These are phyloP conservation scores for Pleurotus pulmonarius DNA, from an alignment of 768 basidiomycete species.

Conservation along the genomic window DNA sequence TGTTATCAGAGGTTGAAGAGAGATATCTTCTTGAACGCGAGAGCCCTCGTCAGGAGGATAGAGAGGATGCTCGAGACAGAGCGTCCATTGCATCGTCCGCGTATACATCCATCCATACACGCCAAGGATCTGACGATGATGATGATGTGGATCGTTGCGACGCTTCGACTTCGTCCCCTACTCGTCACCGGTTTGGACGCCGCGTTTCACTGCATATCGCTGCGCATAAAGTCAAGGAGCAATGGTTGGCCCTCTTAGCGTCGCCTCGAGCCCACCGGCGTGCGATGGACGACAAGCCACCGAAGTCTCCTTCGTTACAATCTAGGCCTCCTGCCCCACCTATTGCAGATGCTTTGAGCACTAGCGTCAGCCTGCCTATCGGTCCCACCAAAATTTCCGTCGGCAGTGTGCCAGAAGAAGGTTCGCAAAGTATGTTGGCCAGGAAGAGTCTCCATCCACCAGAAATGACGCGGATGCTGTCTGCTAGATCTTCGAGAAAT, in stretches of 20 bases:
- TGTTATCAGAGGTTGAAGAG: constrained; percentile 36
- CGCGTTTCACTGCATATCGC: constrained; percentile 35
- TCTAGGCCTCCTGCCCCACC: background rate
- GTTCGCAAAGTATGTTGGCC: background rate
- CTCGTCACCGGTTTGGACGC: constrained; percentile 22
- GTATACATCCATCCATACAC: constrained; percentile 44
- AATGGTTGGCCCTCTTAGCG: constrained; percentile 48
- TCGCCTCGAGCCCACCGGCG: background rate
- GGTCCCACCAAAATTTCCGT: constrained; percentile 10
- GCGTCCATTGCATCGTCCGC: constrained; percentile 53
- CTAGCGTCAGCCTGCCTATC: constrained; percentile 6
- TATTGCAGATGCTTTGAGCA: constrained; percentile 1
- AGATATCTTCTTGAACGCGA: constrained; percentile 19
- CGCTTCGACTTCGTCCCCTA: constrained; percentile 20
- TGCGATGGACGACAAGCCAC: background rate
- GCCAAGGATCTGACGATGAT: constrained; percentile 34
- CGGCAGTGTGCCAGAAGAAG: background rate
- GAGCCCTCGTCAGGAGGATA: background rate
- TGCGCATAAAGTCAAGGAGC: constrained; percentile 53
- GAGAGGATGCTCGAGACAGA: constrained; percentile 30
- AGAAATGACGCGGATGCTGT: constrained; percentile 26
- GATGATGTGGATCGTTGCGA: constrained; percentile 26
- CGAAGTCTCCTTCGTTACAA: background rate
- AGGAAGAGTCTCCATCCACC: constrained; percentile 19
- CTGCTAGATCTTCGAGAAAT: constrained; percentile 23